A percentile compares a stretch with the other conserved stretches of the same genome.
phyloP scores from a whole-genome alignment of 2,329 filamentous ascomycete species.

The Chaetoscypha palmicola region DNA sequence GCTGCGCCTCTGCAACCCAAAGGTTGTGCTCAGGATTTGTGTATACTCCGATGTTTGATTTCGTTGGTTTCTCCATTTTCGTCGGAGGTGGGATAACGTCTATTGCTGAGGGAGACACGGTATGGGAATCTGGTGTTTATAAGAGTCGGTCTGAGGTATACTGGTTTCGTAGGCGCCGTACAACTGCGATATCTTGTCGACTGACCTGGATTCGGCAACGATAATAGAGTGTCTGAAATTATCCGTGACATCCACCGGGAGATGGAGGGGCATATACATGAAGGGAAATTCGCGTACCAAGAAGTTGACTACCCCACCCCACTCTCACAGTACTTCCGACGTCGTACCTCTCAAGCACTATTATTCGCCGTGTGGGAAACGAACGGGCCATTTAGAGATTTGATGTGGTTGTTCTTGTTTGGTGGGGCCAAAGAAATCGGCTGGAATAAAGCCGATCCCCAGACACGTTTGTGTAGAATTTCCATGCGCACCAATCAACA shows the following conservation, averaged over 20 bases:
- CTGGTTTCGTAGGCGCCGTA: too few relatives aligned
- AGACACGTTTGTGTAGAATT: not conserved
- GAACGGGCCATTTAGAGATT: not conserved
- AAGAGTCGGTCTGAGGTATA: too few relatives aligned
- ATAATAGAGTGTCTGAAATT: too few relatives aligned
- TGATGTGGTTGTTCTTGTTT: not conserved
- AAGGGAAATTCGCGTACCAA: too few relatives aligned
- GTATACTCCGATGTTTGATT: constrained; percentile 92
- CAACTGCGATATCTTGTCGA: too few relatives aligned
- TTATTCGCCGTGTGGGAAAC: not conserved
- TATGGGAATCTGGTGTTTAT: too few relatives aligned
- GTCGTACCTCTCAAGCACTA: not conserved
- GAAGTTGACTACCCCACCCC: too few relatives aligned
- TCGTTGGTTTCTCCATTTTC: constrained; percentile 37
- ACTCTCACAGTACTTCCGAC: not conserved
- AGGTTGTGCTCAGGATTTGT: constrained; percentile 90
- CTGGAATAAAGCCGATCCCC: constrained; percentile 4
- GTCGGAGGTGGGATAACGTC: constrained; percentile 12
- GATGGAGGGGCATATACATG: too few relatives aligned
- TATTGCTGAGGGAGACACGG: constrained; percentile 26
- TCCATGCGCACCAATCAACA: constrained; percentile 15
- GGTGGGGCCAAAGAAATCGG: constrained; percentile 8
- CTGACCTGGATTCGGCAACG: too few relatives aligned
- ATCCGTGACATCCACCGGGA: too few relatives aligned
- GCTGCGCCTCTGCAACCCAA: constrained; percentile 76